Conservation (phyloP, 2,329 filamentous ascomycete genomes). For the Neofusicoccum umdonicola region DNA sequence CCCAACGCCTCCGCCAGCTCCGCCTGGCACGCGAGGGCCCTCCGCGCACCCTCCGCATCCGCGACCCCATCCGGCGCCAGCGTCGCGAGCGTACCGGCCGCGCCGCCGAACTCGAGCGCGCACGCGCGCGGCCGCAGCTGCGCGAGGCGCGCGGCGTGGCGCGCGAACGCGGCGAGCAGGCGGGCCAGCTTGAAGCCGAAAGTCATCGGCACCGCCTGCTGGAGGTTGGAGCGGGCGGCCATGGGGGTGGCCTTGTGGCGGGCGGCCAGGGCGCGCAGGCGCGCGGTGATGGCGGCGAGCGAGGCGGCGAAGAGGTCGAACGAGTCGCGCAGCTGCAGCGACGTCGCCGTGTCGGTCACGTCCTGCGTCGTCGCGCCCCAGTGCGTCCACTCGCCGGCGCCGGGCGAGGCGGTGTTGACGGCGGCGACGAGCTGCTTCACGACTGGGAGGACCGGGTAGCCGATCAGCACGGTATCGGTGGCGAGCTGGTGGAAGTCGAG, state of each 20-base stretch:
- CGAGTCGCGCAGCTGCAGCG: constrained; percentile 29
- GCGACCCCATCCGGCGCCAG: constrained; percentile 23
- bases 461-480: constrained; percentile 29
- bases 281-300: constrained; percentile 17
- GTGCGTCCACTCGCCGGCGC: constrained; percentile 28
- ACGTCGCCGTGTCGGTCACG: constrained; percentile 28
- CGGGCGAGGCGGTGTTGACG: constrained; percentile 19
- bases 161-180: constrained; percentile 28
- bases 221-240: constrained; percentile 30
- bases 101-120: constrained; percentile 31
- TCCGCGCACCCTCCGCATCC: constrained; percentile 19
- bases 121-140: constrained; percentile 26
- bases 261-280: constrained; percentile 21
- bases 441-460: constrained; percentile 31
- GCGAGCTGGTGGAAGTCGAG: constrained; percentile 26
- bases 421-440: constrained; percentile 27
- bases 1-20: constrained; percentile 24
- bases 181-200: constrained; percentile 34
- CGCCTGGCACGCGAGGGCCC: constrained; percentile 24
- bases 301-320: constrained; percentile 22
- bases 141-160: constrained; percentile 26
- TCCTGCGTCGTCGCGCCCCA: constrained; percentile 30
- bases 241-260: constrained; percentile 27
- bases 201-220: constrained; percentile 32
- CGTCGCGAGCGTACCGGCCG: constrained; percentile 32